These are phyloP conservation scores for Chaetomium sp. DNA, from an alignment of 2,329 filamentous ascomycete species.

Conservation along the genomic window DNA sequence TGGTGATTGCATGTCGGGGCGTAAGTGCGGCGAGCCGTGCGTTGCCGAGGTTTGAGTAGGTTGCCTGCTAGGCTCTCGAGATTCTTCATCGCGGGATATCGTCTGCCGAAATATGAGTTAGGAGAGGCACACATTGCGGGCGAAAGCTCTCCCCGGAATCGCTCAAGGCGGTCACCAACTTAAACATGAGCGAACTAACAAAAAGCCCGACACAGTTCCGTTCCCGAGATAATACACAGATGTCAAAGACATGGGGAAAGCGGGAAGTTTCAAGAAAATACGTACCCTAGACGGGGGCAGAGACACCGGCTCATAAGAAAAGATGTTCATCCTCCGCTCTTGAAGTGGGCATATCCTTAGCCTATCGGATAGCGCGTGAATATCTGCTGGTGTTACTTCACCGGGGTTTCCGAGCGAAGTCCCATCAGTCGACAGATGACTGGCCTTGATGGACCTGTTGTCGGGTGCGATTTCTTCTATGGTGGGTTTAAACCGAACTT, in stretches of 20 bases:
- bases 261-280: slow-evolving; percentile 20
- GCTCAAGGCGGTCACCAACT: background rate
- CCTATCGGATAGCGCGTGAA: slow-evolving; percentile 64
- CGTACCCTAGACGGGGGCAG: slow-evolving; percentile 76
- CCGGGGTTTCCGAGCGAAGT: slow-evolving; percentile 30
- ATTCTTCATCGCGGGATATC: slow-evolving; percentile 54
- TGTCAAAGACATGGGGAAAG: background rate
- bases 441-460: slow-evolving; percentile 24
- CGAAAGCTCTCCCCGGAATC: background rate
- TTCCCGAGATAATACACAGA: too few relatives aligned
- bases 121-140: slow-evolving; percentile 2
- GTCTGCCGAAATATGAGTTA: slow-evolving; percentile 37
- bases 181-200: background rate
- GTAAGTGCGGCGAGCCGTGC: slow-evolving; percentile 59
- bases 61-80: slow-evolving; percentile 54
- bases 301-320: slow-evolving; percentile 85
- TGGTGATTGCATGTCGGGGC: slow-evolving; percentile 73
- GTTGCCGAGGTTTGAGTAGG: slow-evolving; percentile 59
- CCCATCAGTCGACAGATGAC: slow-evolving; percentile 19
- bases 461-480: slow-evolving; percentile 62
- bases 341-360: slow-evolving; percentile 72
- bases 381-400: slow-evolving; percentile 52
- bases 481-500: slow-evolving; percentile 64
- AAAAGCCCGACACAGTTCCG: background rate
- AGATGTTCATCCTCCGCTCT: slow-evolving; percentile 75